Base-by-base conservation (phyloP, 179 eudicot genomes). In the Spinacia oleracea region DNA sequence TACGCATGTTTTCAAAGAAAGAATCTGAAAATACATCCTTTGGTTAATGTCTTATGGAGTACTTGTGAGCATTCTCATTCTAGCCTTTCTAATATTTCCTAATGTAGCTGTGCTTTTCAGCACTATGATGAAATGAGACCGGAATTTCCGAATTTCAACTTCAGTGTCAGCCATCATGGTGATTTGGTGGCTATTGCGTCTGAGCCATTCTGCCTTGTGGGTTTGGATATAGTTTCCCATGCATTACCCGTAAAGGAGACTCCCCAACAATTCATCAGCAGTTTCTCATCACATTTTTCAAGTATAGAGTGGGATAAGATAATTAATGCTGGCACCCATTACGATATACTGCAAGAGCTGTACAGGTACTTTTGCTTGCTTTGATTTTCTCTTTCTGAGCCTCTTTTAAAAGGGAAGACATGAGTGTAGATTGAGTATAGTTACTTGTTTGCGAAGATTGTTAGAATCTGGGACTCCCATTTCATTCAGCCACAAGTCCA, bases 121-220 rank as follows among this genome's bases (percentile, higher is more conserved):
- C 92, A 81, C 25, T 75, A 23, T 55, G 82, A 84, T 75, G 60
- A 79, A 50, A 31, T 38, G 83, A 79, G 81, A 42, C 70, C 48
- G n/a, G 76, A 74, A 65, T 86, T 87, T 81, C 97, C 91, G 46
- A 93, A 94, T 85, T 92, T 90, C 85, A 94, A 94, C 83, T 94
- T 89, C 77, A 94, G 87, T 82, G 91, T 82, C 64, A 92, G 96
- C 71, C 98, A 94, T 76, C 93, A 94, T 75, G 98, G 97, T 74
- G 90, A 94, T 73, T 89, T 85, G 43, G 98, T 94, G 72, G 98
- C 91, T 11, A 94, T 94, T 83, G 97, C 98, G 50, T 92, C 98
- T 62, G 97, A 94, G 80, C 97, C 98, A 68, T 67, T 90, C 31
- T 92, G 93, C 84, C 86, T 94, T 31, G 95, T 92, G 75, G 98